Evolutionary conservation across 768 basidiomycete species (phyloP), one percentile per base, ranked within the genome.

Genomic region (Rhodotorula taiwanensis): DNA sequence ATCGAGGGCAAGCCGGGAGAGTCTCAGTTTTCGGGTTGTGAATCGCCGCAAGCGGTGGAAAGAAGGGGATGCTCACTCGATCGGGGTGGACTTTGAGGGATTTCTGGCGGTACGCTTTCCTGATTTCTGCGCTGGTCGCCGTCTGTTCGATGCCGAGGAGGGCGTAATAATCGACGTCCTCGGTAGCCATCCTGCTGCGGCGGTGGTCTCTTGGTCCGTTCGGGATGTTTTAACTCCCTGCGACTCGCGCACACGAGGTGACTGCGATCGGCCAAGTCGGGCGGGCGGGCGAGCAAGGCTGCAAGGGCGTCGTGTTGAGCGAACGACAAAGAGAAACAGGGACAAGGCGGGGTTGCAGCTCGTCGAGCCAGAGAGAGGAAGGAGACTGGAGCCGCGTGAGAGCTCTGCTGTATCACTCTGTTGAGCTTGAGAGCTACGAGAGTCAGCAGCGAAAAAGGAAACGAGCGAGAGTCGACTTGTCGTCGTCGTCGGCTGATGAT

Each of bases 31-130:
- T 10, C 7, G 9, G 14, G 10, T 5, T 5, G 28, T 28, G 45
- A 30, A 48, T 3, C 20, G 36, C 15, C 45, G 34, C 13, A 13
- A 14, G 8, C 30, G 44, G 43, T 7, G 28, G 31, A 34, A 43
- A 1, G 45, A 4, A 25, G 25, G 43, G 30, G n/a, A 25, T 13
- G 48, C 69, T 44, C 44, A 70, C 71, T 10, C 71, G 62, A 52
- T 71, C 72, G 1, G 72, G 72, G 52, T 73, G 72, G 41, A 73
- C 72, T 31, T 70, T 72, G 54, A 73, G 64, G 9, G 66, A 69
- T 15, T 64, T 51, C 27, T 70, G 62, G 25, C 72, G 58, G 62
- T 70, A 73, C 7, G 71, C 69, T 2, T 62, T 62, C 31, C 60
- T 53, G 54, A 73, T 71, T 47, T 73, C 55, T 18, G 64, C 48